These are phyloP conservation scores for Pyrus hybrid DNA, from an alignment of 331 rosid species.

Conservation along the genomic window DNA sequence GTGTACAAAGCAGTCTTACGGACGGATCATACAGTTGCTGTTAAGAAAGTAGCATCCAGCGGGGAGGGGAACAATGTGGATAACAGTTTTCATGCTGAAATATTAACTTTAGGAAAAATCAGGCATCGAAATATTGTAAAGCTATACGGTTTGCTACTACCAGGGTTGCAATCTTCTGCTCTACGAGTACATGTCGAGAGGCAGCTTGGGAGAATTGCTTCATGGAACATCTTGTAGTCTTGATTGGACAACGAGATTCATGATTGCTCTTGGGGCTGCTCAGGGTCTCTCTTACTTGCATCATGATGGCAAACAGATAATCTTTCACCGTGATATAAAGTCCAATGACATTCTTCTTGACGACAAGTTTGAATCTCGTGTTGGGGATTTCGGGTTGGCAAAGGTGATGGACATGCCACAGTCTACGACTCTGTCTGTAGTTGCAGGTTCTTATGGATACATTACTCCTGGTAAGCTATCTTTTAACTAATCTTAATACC, in stretches of 20 bases:
- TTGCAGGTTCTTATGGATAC: slow-evolving; percentile 33
- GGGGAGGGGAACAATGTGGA: slow-evolving; percentile 21
- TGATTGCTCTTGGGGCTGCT: slow-evolving; percentile 27
- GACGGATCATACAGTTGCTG: slow-evolving; percentile 6
- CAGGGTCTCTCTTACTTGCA: slow-evolving; percentile 27
- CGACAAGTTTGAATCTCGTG: slow-evolving; percentile 21
- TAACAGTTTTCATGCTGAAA: slow-evolving; percentile 22
- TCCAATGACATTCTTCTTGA: slow-evolving; percentile 28
- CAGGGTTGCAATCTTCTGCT: slow-evolving; percentile 29
- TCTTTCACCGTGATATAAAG: slow-evolving; percentile 27
- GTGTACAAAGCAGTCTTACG: slow-evolving; percentile 20
- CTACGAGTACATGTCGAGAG: slow-evolving; percentile 27
- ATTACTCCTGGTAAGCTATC: slow-evolving; percentile 4
- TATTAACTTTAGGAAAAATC: slow-evolving; percentile 18
- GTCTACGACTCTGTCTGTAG: slow-evolving; percentile 17
- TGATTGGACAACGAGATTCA: slow-evolving; percentile 24
- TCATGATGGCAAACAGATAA: slow-evolving; percentile 26
- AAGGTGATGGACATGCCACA: slow-evolving; percentile 28
- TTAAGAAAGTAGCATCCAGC: slow-evolving; percentile 22
- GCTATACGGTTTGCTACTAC: slow-evolving; percentile 24
- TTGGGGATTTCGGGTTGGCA: slow-evolving; percentile 33
- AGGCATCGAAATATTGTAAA: slow-evolving; percentile 24
- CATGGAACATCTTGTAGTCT: slow-evolving; percentile 15
- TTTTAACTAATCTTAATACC: no score
- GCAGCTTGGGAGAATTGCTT: slow-evolving; percentile 29